Conservation (phyloP, 2,329 filamentous ascomycete genomes). For the Penicillium polonicum region DNA sequence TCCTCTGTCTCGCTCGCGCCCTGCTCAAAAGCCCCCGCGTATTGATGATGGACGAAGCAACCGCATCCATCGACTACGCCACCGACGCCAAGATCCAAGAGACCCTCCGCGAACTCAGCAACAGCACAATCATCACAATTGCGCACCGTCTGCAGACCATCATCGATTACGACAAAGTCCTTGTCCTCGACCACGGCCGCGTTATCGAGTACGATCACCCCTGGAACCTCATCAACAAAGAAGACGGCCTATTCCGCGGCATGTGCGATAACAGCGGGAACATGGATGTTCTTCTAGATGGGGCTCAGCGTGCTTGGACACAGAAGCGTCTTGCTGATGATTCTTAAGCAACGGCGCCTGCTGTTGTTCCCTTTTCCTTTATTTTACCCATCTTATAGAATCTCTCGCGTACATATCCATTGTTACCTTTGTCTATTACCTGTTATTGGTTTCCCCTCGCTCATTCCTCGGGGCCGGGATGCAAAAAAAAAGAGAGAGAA, state of each 20-base stretch:
- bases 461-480: background rate
- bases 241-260: slow-evolving; percentile 63
- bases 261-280: slow-evolving; percentile 71
- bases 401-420: slow-evolving; percentile 10
- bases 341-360: slow-evolving; percentile 20
- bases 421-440: slow-evolving; percentile 4
- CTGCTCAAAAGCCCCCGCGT: slow-evolving; percentile 89
- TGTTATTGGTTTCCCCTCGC: background rate
- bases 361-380: background rate
- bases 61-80: slow-evolving; percentile 93
- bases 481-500: slow-evolving; percentile 4
- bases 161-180: slow-evolving; percentile 95
- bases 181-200: slow-evolving; percentile 85
- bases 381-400: slow-evolving; percentile 4
- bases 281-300: slow-evolving; percentile 55
- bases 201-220: slow-evolving; percentile 92
- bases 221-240: slow-evolving; percentile 71
- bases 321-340: slow-evolving; percentile 50
- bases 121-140: slow-evolving; percentile 91
- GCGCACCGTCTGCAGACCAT: slow-evolving; percentile 95
- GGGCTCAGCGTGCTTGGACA: slow-evolving; percentile 53
- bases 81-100: slow-evolving; percentile 96
- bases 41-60: slow-evolving; percentile 98
- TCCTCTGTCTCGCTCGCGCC: slow-evolving; percentile 88
- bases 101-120: slow-evolving; percentile 85